Evolutionary conservation across 768 basidiomycete genomes (phyloP), one percentile per base, ranked within the genome.

Genomic region (Calvatia gigantea): DNA sequence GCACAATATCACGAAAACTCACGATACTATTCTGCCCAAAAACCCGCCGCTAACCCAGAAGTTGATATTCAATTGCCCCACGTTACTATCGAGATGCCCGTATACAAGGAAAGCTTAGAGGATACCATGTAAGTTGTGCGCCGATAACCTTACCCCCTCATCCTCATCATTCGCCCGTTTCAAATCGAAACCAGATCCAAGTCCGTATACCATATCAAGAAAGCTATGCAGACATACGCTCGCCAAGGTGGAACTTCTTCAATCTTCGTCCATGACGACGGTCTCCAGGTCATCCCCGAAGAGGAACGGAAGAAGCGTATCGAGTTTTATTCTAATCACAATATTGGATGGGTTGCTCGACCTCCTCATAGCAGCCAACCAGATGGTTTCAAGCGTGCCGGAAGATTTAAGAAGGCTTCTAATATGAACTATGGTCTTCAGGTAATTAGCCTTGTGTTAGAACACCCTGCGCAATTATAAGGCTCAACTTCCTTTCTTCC

Each of bases 191-290:
- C 51, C 65, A 91, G 89, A 58, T 65, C 83, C 6, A 89, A 87
- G 3, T 90, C 89, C 15, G 84, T 94, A 3, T 79, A 79, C 62
- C 92, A 87, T 0, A 72, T 86, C 59, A 91, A 91, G 70, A 86
- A 85, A 71, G 91, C 90, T 0, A 92, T 92, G 84, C 89, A 89
- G 67, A 89, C 89, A n/a, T 92, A 93, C 64, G 91, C 91, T 4
- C 78, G 91, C n/a, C 91, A 94, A 68, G 91, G 92, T 45, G 91
- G 90, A 4, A 86, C 87, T 1, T 89, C 87, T 8, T 68, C 82
- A 25, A 91, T 94, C 65, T 77, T 93, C 42, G 74, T 94, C 14
- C 88, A 91, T 67, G 92, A 93, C 64, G 91, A 93, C 65, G 92
- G 91, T 27, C 70, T 93, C 61, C 91, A 91, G 66, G 69, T 85